Conservation (phyloP, 768 basidiomycete species). For the Lactarius trivialis region DNA sequence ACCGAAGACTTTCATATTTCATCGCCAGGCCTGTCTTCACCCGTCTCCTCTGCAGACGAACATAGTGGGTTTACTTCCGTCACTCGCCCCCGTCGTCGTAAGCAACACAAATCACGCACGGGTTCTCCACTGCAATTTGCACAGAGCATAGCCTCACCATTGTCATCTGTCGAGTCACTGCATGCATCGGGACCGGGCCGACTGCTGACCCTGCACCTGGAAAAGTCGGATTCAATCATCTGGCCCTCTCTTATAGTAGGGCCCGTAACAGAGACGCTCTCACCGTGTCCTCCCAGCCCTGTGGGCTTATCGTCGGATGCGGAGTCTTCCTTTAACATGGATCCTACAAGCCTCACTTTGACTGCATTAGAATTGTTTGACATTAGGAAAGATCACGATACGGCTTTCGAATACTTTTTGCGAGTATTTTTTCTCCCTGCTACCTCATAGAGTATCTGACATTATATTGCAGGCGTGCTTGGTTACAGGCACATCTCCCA, state of each 20-base stretch:
- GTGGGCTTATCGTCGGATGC: slow-evolving; percentile 46
- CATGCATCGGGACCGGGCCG: slow-evolving; percentile 52
- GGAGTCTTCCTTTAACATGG: slow-evolving; percentile 74
- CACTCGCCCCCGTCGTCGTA: slow-evolving; percentile 14
- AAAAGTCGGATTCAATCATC: slow-evolving; percentile 72
- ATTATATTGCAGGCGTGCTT: slow-evolving; percentile 53
- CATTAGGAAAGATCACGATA: slow-evolving; percentile 66
- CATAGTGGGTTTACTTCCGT: slow-evolving; percentile 21
- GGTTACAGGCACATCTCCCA: slow-evolving; percentile 71
- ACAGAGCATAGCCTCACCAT: slow-evolving; percentile 60
- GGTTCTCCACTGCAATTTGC: slow-evolving; percentile 43
- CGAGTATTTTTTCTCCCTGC: slow-evolving; percentile 33
- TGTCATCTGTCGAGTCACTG: slow-evolving; percentile 70
- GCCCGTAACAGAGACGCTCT: slow-evolving; percentile 57
- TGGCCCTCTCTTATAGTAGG: slow-evolving; percentile 81
- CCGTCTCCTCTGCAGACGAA: slow-evolving; percentile 49
- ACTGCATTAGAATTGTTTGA: slow-evolving; percentile 66
- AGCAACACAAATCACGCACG: slow-evolving; percentile 44
- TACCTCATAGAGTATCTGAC: neutral
- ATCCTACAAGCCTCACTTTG: slow-evolving; percentile 72
- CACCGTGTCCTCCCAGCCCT: slow-evolving; percentile 45
- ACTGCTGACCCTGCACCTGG: slow-evolving; percentile 70
- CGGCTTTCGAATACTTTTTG: slow-evolving; percentile 79
- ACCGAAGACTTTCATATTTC: slow-evolving; percentile 51
- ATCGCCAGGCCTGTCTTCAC: slow-evolving; percentile 59